A percentile compares a stretch with the other conserved stretches of the same genome.
These are phyloP conservation scores for Tolypocladium guangdongense DNA, from an alignment of 2,329 filamentous ascomycete genomes.

Conservation along the genomic window DNA sequence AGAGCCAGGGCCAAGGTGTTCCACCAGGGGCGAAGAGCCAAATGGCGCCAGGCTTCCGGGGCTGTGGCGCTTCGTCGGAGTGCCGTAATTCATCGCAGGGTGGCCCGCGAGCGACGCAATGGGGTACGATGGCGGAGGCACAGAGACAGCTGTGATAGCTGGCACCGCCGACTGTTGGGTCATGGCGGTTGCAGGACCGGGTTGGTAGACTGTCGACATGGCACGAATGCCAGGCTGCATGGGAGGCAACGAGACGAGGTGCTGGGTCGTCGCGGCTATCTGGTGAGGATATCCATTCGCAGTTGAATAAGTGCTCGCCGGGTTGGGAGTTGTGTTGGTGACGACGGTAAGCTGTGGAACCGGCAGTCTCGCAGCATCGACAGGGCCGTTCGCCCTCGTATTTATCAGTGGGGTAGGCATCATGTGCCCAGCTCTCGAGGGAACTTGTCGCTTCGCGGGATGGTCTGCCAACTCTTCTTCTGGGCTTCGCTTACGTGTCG, in stretches of 20 bases:
- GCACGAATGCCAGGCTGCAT: conserved; percentile 52
- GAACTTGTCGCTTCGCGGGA: conserved; percentile 39
- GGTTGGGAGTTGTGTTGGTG: conserved; percentile 26
- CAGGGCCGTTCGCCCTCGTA: conserved; percentile 9
- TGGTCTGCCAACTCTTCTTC: conserved; percentile 41
- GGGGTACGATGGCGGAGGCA: conserved; percentile 13
- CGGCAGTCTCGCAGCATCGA: conserved; percentile 40
- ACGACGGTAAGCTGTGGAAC: conserved; percentile 62
- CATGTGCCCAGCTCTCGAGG: conserved; percentile 10
- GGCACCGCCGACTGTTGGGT: conserved; percentile 22
- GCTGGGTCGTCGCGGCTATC: conserved; percentile 20
- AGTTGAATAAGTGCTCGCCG: conserved; percentile 19
- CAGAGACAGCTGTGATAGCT: conserved; percentile 10
- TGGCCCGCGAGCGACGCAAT: conserved; percentile 12
- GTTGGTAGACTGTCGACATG: conserved; percentile 67
- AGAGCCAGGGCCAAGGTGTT: conserved; percentile 43
- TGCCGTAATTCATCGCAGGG: conserved; percentile 30
- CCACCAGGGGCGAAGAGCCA: conserved; percentile 57
- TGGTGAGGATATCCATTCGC: conserved; percentile 30
- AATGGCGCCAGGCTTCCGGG: conserved; percentile 35
- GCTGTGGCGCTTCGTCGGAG: conserved; percentile 42
- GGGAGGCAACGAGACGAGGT: conserved; percentile 47
- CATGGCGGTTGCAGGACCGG: conserved; percentile 31
- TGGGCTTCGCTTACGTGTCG: conserved; percentile 38
- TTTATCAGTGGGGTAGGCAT: conserved; percentile 6